Percentiles rank a stretch among this genome's conserved stretches.
These are phyloP conservation scores for Phytopythium montanum DNA, from an alignment of 352 stramenopile genomes.

Conservation along the genomic window DNA sequence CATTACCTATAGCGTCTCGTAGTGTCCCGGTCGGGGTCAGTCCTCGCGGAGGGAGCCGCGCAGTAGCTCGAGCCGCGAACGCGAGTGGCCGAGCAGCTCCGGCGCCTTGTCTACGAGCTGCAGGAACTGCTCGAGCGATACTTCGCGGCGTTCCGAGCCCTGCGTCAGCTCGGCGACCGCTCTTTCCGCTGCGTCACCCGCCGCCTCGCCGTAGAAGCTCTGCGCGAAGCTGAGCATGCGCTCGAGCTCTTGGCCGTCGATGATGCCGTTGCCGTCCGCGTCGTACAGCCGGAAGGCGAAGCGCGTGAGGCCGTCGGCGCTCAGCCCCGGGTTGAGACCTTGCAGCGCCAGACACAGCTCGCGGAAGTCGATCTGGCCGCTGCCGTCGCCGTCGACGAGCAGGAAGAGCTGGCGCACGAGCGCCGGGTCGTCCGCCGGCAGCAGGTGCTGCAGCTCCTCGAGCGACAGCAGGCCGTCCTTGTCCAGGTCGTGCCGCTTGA, in stretches of 20 bases:
- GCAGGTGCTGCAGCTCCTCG: slow-evolving; percentile 50
- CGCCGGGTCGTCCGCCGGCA: slow-evolving; percentile 38
- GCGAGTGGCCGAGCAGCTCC: slow-evolving; percentile 41
- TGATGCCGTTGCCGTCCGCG: slow-evolving; percentile 47
- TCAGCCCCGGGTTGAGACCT: slow-evolving; percentile 37
- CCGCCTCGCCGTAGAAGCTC: slow-evolving; percentile 39
- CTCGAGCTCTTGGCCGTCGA: slow-evolving; percentile 46
- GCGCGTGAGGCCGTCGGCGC: slow-evolving; percentile 33
- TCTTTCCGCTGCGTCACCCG: slow-evolving; percentile 14
- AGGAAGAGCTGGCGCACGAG: slow-evolving; percentile 57
- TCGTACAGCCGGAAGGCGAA: slow-evolving; percentile 72
- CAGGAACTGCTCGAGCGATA: slow-evolving; percentile 44
- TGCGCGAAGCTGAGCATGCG: slow-evolving; percentile 44
- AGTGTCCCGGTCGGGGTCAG: too few relatives aligned
- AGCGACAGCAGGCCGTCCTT: slow-evolving; percentile 63
- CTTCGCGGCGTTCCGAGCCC: slow-evolving; percentile 8
- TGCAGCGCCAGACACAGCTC: slow-evolving; percentile 64
- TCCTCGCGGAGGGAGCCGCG: slow-evolving; percentile 43
- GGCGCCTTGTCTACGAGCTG: slow-evolving; percentile 32
- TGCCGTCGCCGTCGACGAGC: slow-evolving; percentile 56
- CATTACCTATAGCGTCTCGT: not conserved
- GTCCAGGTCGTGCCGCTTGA: slow-evolving; percentile 48
- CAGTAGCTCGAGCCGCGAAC: slow-evolving; percentile 47
- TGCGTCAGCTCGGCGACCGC: slow-evolving; percentile 22
- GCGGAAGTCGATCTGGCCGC: slow-evolving; percentile 66